Conservation (phyloP, 805 yeast species). For the Metschnikowia henanensis region DNA sequence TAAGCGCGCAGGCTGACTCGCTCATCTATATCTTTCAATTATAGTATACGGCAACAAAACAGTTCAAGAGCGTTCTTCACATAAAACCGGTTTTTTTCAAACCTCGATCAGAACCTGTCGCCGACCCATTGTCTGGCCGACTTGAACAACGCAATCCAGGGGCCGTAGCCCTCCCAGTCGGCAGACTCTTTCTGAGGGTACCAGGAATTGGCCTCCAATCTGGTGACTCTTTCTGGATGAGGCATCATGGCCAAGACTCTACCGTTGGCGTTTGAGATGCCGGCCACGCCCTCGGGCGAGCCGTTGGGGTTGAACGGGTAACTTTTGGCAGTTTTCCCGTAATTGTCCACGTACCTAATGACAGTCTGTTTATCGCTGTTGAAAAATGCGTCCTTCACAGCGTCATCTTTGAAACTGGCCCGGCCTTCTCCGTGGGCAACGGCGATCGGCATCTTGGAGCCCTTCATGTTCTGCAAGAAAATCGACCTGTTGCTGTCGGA, state of each 20-base stretch:
- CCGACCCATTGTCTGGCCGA: constrained; percentile 95
- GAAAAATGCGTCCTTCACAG: constrained; percentile 44
- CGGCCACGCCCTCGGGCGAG: constrained; percentile 90
- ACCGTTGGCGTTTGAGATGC: constrained; percentile 86
- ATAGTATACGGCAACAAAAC: too few relatives aligned
- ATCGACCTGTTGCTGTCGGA: constrained; percentile 54
- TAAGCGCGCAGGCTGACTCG: too few relatives aligned
- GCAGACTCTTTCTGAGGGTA: constrained; percentile 64
- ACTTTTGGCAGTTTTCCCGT: constrained; percentile 76
- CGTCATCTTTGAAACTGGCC: constrained; percentile 62
- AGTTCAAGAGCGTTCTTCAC: background rate
- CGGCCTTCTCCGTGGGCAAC: constrained; percentile 99
- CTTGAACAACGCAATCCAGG: constrained; percentile 92
- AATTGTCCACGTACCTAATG: constrained; percentile 86
- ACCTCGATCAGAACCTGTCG: constrained; percentile 25
- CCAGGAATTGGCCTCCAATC: constrained; percentile 90
- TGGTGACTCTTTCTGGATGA: constrained; percentile 93
- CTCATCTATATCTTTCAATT: too few relatives aligned
- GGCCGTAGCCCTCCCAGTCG: constrained; percentile 83
- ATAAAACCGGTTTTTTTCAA: too few relatives aligned
- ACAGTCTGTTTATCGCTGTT: constrained; percentile 55
- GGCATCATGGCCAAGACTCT: constrained; percentile 99
- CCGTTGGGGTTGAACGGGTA: constrained; percentile 98
- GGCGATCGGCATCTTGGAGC: constrained; percentile 93
- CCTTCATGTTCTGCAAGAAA: constrained; percentile 87